These are phyloP conservation scores for Hypoxylon sp. DNA, from an alignment of 2,329 filamentous ascomycete genomes.

Conservation along the genomic window DNA sequence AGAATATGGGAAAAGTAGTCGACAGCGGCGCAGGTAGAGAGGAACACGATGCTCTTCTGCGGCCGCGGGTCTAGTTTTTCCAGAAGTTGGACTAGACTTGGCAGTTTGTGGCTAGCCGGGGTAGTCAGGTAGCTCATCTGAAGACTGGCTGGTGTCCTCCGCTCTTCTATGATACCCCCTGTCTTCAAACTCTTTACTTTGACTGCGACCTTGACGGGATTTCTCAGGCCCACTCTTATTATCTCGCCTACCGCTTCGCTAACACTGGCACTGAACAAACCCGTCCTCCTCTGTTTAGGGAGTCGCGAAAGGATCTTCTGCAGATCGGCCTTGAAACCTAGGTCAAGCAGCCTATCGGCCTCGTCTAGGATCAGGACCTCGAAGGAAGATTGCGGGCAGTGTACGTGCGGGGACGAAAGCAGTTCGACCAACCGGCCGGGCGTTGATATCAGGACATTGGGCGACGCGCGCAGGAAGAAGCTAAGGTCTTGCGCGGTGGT, in stretches of 20 bases:
- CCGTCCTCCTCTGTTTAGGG: conserved; percentile 93
- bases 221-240: conserved; percentile 90
- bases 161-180: conserved; percentile 79
- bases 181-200: conserved; percentile 83
- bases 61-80: conserved; percentile 78
- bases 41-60: conserved; percentile 89
- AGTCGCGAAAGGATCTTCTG: conserved; percentile 86
- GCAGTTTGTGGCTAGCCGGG: conserved; percentile 84
- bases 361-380: conserved; percentile 95
- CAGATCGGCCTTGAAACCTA: conserved; percentile 93
- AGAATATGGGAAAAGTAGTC: conserved; percentile 93
- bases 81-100: conserved; percentile 79
- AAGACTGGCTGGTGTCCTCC: conserved; percentile 91
- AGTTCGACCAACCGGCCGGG: conserved; percentile 92
- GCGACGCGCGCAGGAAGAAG: conserved; percentile 84
- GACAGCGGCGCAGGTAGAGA: conserved; percentile 94
- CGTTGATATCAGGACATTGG: conserved; percentile 91
- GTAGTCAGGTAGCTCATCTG: conserved; percentile 88
- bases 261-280: conserved; percentile 95
- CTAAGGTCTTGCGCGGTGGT: conserved; percentile 88
- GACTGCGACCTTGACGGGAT: conserved; percentile 94
- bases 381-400: conserved; percentile 89
- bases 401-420: conserved; percentile 86
- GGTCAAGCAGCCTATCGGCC: conserved; percentile 90
- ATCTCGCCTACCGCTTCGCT: conserved; percentile 95